Conservation (phyloP, 768 basidiomycete genomes). For the Lactarius hengduanensis region DNA sequence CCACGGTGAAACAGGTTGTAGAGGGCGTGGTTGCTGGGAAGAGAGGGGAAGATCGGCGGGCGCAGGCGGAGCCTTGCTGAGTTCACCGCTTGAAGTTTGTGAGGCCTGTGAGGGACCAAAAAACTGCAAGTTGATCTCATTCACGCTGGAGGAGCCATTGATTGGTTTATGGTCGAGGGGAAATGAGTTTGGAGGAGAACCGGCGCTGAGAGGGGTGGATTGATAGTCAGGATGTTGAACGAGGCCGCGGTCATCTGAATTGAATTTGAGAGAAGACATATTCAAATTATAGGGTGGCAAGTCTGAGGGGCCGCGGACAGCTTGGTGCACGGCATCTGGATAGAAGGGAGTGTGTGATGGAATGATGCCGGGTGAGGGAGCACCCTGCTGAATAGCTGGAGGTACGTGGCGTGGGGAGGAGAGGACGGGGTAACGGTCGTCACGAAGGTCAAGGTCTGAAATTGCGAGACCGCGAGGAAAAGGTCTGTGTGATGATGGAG, state of each 20-base stretch:
- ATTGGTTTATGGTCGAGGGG: conserved; percentile 13
- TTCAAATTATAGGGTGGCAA: conserved; percentile 8
- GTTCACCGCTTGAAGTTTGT: conserved; percentile 24
- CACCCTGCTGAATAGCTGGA: conserved; percentile 4
- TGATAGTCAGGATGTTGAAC: neutral
- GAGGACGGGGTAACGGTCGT: conserved; percentile 55
- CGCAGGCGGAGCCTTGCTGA: conserved; percentile 2
- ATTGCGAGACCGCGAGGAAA: conserved; percentile 55
- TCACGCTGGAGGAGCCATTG: conserved; percentile 12
- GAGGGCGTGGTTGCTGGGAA: conserved; percentile 6
- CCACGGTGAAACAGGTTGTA: conserved; percentile 13
- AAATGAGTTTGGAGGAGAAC: conserved; percentile 4
- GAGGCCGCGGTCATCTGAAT: conserved; percentile 15
- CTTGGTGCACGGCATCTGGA: conserved; percentile 20
- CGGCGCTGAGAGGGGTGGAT: neutral
- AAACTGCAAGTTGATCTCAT: conserved; percentile 18
- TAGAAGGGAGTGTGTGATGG: conserved; percentile 15
- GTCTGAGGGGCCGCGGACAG: conserved; percentile 17
- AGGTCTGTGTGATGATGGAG: conserved; percentile 36
- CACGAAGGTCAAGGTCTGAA: conserved; percentile 60
- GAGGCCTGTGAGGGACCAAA: conserved; percentile 24
- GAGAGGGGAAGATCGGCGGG: neutral
- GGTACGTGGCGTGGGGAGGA: conserved; percentile 29
- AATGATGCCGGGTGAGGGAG: neutral
- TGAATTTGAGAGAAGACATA: neutral